These are phyloP conservation scores for Aschersonia sp. DNA, from an alignment of 2,329 filamentous ascomycete genomes.

Conservation along the genomic window DNA sequence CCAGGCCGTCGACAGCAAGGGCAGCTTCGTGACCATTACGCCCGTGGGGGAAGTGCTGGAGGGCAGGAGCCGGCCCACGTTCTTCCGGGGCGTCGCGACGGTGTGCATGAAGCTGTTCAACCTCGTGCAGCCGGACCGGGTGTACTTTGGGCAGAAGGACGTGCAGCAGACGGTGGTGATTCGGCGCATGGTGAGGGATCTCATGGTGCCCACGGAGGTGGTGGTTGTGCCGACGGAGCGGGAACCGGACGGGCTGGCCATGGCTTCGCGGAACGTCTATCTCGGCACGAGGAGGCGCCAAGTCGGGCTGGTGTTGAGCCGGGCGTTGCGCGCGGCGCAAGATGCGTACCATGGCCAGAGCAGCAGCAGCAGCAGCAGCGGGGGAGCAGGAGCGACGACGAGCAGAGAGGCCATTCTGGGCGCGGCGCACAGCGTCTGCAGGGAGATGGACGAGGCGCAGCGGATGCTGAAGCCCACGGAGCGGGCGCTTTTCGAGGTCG, in stretches of 20 bases:
- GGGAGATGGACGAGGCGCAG: conserved; percentile 44
- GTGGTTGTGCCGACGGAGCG: conserved; percentile 61
- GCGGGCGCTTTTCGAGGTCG: conserved; percentile 64
- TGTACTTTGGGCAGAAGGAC: conserved; percentile 96
- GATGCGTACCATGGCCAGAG: conserved; percentile 37
- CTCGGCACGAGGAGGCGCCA: conserved; percentile 60
- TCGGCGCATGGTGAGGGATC: conserved; percentile 72
- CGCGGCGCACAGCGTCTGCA: conserved; percentile 48
- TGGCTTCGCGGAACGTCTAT: conserved; percentile 91
- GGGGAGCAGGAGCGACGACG: conserved; percentile 16
- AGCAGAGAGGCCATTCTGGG: conserved; percentile 55
- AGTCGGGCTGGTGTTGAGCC: conserved; percentile 58
- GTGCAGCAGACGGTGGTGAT: conserved; percentile 92
- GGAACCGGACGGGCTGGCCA: conserved; percentile 68
- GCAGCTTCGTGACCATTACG: conserved; percentile 84
- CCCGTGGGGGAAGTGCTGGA: conserved; percentile 72
- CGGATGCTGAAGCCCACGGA: conserved; percentile 39
- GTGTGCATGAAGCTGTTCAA: conserved; percentile 71
- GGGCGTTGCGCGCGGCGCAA: conserved; percentile 58
- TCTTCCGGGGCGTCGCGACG: conserved; percentile 91
- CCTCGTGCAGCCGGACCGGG: conserved; percentile 44
- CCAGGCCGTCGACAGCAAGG: conserved; percentile 60
- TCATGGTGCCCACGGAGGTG: conserved; percentile 64
- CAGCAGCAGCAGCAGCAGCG: no score
- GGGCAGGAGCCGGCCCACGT: conserved; percentile 74